phyloP scores from a whole-genome alignment of 768 basidiomycete species.

The Goffeauzyma gilvescens region DNA sequence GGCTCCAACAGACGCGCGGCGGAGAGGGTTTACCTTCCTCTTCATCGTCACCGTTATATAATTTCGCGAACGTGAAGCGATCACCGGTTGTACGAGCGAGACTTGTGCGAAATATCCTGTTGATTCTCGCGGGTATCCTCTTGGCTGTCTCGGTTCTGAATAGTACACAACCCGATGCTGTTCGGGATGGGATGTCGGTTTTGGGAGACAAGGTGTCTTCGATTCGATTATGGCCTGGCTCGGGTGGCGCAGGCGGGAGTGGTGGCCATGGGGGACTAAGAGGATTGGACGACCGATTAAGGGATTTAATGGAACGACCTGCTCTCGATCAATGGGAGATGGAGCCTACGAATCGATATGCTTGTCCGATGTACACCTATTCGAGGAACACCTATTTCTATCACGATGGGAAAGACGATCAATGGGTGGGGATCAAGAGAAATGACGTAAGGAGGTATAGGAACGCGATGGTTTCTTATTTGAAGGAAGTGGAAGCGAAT shows the following conservation, averaged over 20 bases:
- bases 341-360: conserved; percentile 18
- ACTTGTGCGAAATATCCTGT: no score
- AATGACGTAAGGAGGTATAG: conserved; percentile 22
- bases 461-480: conserved; percentile 19
- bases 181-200: no score
- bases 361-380: conserved; percentile 24
- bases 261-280: conserved; percentile 8
- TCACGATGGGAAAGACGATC: conserved; percentile 23
- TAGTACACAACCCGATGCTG: no score
- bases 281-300: conserved; percentile 10
- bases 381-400: conserved; percentile 24
- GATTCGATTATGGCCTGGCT: conserved; percentile 3
- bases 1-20: no score
- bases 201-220: no score
- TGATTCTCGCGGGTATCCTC: no score
- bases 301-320: conserved; percentile 17
- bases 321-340: conserved; percentile 22
- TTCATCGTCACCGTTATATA: no score
- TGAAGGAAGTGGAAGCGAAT: conserved; percentile 19
- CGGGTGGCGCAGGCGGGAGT: no score
- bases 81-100: no score
- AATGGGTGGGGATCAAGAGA: conserved; percentile 18
- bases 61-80: no score
- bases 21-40: no score
- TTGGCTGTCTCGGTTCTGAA: no score